Evolutionary conservation across 345 rosid genomes (phyloP).

Genomic region (Arabidopsis suecica): DNA sequence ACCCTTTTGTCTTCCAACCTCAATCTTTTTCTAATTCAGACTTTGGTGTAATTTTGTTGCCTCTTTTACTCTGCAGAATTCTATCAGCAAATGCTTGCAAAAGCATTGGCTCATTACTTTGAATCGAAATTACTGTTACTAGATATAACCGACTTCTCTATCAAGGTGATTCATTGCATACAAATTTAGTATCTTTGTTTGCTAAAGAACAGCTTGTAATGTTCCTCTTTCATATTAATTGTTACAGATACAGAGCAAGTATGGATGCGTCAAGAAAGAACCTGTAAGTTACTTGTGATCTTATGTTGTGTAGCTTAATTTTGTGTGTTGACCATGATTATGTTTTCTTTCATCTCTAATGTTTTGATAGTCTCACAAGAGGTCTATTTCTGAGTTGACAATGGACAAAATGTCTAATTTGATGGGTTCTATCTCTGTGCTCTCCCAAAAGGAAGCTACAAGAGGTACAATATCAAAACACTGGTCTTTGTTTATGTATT

Average conservation of each 20-base stretch:
- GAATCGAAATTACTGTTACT: constrained; percentile 83
- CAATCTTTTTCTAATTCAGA: not conserved
- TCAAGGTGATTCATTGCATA: constrained; percentile 58
- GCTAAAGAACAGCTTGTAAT: not conserved
- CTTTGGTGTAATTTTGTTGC: not conserved
- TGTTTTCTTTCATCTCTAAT: constrained; percentile 23
- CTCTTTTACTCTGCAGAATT: constrained; percentile 59
- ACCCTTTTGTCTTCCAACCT: constrained; percentile 1
- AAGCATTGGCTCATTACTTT: constrained; percentile 82
- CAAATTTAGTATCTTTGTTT: not conserved
- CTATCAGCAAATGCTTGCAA: constrained; percentile 94
- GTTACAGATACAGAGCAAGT: constrained; percentile 88
- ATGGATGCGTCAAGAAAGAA: constrained; percentile 71
- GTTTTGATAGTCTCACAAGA: constrained; percentile 63
- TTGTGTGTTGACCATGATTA: constrained; percentile 18
- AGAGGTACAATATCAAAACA: constrained; percentile 50
- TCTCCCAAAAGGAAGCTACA: constrained; percentile 58
- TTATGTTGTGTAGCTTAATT: constrained; percentile 9
- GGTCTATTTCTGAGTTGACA: constrained; percentile 79
- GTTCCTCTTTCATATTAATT: constrained; percentile 14
- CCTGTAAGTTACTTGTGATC: constrained; percentile 55
- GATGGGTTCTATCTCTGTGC: constrained; percentile 67
- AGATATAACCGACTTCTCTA: constrained; percentile 79
- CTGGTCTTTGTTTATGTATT: not conserved
- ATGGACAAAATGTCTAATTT: constrained; percentile 78